Evolutionary conservation across 2,329 filamentous ascomycete genomes (phyloP).

Genomic region (Fusarium sp.): DNA sequence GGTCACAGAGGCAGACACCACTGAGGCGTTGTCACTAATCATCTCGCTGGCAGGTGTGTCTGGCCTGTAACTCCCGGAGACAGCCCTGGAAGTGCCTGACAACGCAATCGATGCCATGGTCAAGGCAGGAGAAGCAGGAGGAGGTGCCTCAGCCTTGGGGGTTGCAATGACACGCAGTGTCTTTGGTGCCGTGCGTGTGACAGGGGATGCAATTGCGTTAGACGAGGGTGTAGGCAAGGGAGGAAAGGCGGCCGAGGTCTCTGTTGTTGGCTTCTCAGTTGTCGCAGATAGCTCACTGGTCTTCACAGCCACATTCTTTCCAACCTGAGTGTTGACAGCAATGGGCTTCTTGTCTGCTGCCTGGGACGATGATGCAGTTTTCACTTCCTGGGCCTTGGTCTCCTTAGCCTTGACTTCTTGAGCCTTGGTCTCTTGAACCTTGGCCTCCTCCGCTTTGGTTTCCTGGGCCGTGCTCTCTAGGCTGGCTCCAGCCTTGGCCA

Average conservation of each 20-base stretch:
- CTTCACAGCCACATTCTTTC: slow-evolving; percentile 49
- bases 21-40: slow-evolving; percentile 79
- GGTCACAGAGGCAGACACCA: slow-evolving; percentile 76
- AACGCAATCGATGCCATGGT: slow-evolving; percentile 45
- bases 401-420: slow-evolving; percentile 28
- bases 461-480: slow-evolving; percentile 25
- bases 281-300: slow-evolving; percentile 41
- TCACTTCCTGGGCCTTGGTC: slow-evolving; percentile 21
- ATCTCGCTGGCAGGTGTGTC: slow-evolving; percentile 78
- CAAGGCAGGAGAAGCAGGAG: slow-evolving; percentile 47
- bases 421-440: slow-evolving; percentile 28
- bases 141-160: slow-evolving; percentile 67
- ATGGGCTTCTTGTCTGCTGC: slow-evolving; percentile 45
- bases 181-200: slow-evolving; percentile 64
- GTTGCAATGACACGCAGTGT: slow-evolving; percentile 76
- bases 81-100: slow-evolving; percentile 43
- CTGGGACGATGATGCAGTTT: slow-evolving; percentile 13
- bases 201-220: slow-evolving; percentile 57
- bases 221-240: slow-evolving; percentile 60
- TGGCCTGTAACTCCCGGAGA: slow-evolving; percentile 60
- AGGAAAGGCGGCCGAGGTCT: slow-evolving; percentile 56
- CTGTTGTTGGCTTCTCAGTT: slow-evolving; percentile 46
- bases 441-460: slow-evolving; percentile 21
- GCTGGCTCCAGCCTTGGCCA: slow-evolving; percentile 29
- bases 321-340: slow-evolving; percentile 60